Conservation (phyloP, 139 green algal genomes). For the Yamagishiella unicocca region DNA sequence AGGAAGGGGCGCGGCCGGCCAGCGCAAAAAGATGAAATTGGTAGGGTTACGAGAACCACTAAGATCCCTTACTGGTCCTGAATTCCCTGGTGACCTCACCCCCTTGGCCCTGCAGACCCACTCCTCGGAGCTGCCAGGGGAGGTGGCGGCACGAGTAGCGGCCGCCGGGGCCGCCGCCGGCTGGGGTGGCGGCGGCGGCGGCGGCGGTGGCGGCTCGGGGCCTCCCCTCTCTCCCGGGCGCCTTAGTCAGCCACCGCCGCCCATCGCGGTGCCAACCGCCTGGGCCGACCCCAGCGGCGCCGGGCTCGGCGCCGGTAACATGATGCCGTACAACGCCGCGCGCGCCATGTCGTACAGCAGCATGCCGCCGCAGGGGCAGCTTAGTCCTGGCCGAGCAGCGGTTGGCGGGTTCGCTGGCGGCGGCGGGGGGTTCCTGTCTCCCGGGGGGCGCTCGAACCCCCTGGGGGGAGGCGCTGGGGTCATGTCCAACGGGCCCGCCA, state of each 20-base stretch:
- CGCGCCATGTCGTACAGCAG: slow-evolving; percentile 6
- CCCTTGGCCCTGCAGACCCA: too few species aligned
- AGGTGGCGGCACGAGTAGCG: neutral
- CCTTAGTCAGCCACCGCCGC: neutral
- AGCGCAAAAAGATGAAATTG: too few species aligned
- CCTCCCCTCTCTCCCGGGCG: neutral
- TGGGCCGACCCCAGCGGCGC: neutral
- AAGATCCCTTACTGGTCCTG: too few species aligned
- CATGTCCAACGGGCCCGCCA: neutral
- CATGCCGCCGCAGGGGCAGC: neutral
- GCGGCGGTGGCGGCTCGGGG: neutral
- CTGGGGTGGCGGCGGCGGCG: neutral
- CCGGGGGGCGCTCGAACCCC: neutral
- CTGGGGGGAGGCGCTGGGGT: neutral
- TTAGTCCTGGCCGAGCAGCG: neutral
- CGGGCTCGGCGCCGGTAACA: neutral
- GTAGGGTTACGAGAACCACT: too few species aligned
- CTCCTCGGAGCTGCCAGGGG: neutral
- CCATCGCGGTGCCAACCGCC: neutral
- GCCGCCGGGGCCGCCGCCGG: neutral
- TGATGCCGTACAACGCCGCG: neutral
- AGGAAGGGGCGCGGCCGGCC: too few species aligned
- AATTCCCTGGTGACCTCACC: too few species aligned
- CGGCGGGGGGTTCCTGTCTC: neutral
- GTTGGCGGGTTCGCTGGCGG: neutral